phyloP scores from a whole-genome alignment of 2,329 filamentous ascomycete species.

The Parasarocladium wereldwijsianum region DNA sequence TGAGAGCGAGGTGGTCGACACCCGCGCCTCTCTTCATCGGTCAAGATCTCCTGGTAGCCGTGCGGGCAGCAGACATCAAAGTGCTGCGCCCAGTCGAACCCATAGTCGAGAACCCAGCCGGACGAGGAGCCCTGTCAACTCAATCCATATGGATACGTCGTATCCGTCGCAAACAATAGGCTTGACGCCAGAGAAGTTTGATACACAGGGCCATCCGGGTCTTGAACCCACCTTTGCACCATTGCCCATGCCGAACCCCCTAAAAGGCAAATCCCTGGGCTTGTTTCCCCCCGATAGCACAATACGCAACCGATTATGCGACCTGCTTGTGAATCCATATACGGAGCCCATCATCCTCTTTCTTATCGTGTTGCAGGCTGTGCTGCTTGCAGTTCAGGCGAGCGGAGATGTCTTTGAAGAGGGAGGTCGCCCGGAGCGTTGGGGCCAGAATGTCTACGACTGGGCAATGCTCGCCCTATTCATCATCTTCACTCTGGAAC shows the following conservation, averaged over 20 bases:
- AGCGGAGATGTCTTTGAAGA: conserved; percentile 53
- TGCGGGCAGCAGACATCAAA: neutral
- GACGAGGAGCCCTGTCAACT: conserved; percentile 10
- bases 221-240: conserved; percentile 8
- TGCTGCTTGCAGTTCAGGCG: conserved; percentile 78
- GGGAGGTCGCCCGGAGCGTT: conserved; percentile 43
- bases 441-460: conserved; percentile 58
- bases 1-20: conserved; percentile 71
- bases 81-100: neutral
- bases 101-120: conserved; percentile 3
- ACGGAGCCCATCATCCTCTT: conserved; percentile 78
- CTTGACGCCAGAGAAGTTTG: conserved; percentile 27
- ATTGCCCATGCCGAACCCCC: conserved; percentile 43
- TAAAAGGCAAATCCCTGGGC: conserved; percentile 75
- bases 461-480: conserved; percentile 75
- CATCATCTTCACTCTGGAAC: conserved; percentile 76
- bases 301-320: conserved; percentile 60
- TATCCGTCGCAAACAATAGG: conserved; percentile 34
- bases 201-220: conserved; percentile 9
- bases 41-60: conserved; percentile 35
- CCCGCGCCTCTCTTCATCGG: conserved; percentile 47
- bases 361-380: conserved; percentile 74
- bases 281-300: conserved; percentile 69
- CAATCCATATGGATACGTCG: conserved; percentile 31
- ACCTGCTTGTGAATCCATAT: conserved; percentile 71